Evolutionary conservation across 176 grass and related monocot genomes (phyloP).

Genomic region (Zizania latifolia): DNA sequence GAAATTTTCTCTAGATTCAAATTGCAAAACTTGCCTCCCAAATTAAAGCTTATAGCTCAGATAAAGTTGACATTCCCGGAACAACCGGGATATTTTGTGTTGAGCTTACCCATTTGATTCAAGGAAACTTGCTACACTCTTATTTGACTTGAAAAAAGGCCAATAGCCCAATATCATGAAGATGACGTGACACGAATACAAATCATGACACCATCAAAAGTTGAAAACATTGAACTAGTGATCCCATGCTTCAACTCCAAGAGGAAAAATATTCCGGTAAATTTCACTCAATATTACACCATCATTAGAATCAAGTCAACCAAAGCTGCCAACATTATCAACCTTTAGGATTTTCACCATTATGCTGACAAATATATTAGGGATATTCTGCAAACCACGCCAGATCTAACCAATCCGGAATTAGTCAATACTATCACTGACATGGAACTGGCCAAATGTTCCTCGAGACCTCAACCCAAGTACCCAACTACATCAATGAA

Average conservation of each 20-base stretch:
- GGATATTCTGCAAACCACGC: background rate
- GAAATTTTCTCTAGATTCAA: too few relatives aligned
- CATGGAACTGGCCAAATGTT: background rate
- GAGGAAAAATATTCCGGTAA: background rate
- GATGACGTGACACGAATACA: background rate
- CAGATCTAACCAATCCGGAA: conserved; percentile 14
- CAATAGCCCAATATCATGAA: background rate
- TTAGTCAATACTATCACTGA: background rate
- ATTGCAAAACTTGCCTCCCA: too few relatives aligned
- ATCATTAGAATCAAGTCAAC: conserved; percentile 6
- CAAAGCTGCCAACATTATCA: background rate
- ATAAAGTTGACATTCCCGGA: background rate
- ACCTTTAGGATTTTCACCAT: background rate
- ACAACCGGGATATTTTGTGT: background rate
- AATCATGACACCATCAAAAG: background rate
- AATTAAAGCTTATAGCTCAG: background rate
- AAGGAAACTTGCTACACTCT: background rate
- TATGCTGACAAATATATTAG: background rate
- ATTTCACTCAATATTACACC: background rate
- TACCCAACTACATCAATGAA: background rate
- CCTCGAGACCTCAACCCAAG: background rate
- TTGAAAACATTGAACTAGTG: background rate
- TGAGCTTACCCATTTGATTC: background rate
- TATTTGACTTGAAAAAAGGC: background rate
- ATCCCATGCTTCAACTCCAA: background rate